These are phyloP conservation scores for Corinectria fuckeliana DNA, from an alignment of 2,329 filamentous ascomycete genomes.

Conservation along the genomic window DNA sequence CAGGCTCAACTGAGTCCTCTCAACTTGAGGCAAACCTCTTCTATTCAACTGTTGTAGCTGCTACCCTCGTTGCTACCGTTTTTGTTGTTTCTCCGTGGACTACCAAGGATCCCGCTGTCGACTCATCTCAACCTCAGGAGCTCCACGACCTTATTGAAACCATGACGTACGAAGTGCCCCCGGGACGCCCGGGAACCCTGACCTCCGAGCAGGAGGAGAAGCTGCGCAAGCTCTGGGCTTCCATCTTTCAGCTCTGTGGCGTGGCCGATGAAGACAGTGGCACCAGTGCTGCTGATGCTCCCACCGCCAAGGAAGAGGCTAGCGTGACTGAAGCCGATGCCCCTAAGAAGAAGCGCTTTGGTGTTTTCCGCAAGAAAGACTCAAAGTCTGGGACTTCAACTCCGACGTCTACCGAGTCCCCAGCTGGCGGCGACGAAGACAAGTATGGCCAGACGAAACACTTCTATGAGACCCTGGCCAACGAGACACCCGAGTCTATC, in stretches of 20 bases:
- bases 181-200: constrained; percentile 83
- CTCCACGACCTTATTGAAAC: constrained; percentile 27
- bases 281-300: constrained; percentile 32
- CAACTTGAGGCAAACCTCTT: constrained; percentile 28
- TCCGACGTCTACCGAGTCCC: constrained; percentile 50
- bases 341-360: constrained; percentile 76
- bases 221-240: constrained; percentile 84
- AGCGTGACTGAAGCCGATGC: constrained; percentile 55
- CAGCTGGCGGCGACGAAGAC: constrained; percentile 68
- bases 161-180: constrained; percentile 55
- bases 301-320: constrained; percentile 25
- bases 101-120: neutral
- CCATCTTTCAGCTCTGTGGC: constrained; percentile 78
- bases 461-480: constrained; percentile 81
- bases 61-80: constrained; percentile 18
- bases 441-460: constrained; percentile 92
- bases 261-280: constrained; percentile 48
- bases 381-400: constrained; percentile 46
- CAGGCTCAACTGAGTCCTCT: constrained; percentile 1
- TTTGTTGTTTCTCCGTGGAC: constrained; percentile 28
- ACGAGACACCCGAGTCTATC: constrained; percentile 77
- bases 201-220: constrained; percentile 90
- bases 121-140: constrained; percentile 3
- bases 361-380: constrained; percentile 70
- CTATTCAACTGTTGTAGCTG: constrained; percentile 21